These are phyloP conservation scores for Globisporangium lucens DNA, from an alignment of 352 stramenopile genomes.

Conservation along the genomic window DNA sequence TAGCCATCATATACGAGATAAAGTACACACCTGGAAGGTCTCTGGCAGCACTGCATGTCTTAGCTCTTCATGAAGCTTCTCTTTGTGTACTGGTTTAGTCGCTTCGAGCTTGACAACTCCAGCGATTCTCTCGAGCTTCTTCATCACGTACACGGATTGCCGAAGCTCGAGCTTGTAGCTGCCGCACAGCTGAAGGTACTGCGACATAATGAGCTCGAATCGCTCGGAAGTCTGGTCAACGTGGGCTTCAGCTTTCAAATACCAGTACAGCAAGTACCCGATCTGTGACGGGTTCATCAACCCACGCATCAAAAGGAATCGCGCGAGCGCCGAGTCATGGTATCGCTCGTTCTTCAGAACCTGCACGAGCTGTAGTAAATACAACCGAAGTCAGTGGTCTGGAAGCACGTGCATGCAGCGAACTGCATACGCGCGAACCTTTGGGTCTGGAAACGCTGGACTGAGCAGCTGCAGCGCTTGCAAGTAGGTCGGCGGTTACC, in stretches of 20 bases:
- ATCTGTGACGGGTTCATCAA: slow-evolving; percentile 76
- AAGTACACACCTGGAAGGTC: slow-evolving; percentile 65
- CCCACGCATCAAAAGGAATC: slow-evolving; percentile 73
- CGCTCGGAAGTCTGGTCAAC: slow-evolving; percentile 53
- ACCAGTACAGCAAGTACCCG: slow-evolving; percentile 84
- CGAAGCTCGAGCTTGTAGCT: slow-evolving; percentile 86
- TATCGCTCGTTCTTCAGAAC: slow-evolving; percentile 84
- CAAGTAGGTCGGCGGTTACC: slow-evolving; percentile 75
- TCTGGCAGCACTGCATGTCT: slow-evolving; percentile 57
- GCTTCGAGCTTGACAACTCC: slow-evolving; percentile 53
- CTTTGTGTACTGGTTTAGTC: slow-evolving; percentile 31
- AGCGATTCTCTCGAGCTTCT: slow-evolving; percentile 82
- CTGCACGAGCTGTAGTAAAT: slow-evolving; percentile 84
- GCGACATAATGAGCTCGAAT: slow-evolving; percentile 63
- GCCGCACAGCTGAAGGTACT: slow-evolving; percentile 89
- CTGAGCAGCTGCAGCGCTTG: slow-evolving; percentile 88
- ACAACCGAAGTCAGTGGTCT: slow-evolving; percentile 86
- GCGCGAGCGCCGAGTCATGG: slow-evolving; percentile 75
- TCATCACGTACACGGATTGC: slow-evolving; percentile 91
- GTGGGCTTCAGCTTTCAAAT: slow-evolving; percentile 69
- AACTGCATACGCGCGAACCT: slow-evolving; percentile 91
- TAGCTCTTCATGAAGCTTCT: slow-evolving; percentile 63
- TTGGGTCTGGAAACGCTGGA: slow-evolving; percentile 83
- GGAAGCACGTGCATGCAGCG: slow-evolving; percentile 83
- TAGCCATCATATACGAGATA: not conserved